Evolutionary conservation across 2,329 filamentous ascomycete species (phyloP), one percentile per base, ranked within the genome.

Genomic region (Claviceps maximensis): DNA sequence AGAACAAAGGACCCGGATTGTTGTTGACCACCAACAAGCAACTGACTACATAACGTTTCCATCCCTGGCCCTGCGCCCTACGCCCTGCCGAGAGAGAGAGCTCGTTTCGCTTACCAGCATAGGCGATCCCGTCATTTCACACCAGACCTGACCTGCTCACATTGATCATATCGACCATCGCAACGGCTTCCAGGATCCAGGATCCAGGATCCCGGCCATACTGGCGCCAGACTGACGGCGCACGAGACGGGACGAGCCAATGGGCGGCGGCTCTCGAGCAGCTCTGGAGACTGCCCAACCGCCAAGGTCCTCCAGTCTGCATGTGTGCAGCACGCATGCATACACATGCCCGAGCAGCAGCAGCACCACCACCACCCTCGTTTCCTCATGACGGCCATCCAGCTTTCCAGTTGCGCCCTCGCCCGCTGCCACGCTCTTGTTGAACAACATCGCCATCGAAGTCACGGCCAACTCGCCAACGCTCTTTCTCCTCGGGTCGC

Each of bases 351-450:
- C 31, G 7, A 2, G 9, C 31, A 10, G 8, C 31, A 33, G 31
- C 33, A 4, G 33, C 12, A 15, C 13, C 31, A 13, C 7, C 31
- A 33, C 31, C 45, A 53, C 50, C 45, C 27, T 47, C 45, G 42
- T 51, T 62, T 57, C 58, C 63, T 62, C 71, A 78, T 78, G 75
- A 74, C 70, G 61, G 67, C 65, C 61, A 71, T 70, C 62, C 68
- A 75, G 56, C 62, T 76, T 54, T 67, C 69, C 63, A 66, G 74
- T 58, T 77, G 74, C 63, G 69, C 71, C 62, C 64, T 69, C 59
- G 70, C 73, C 64, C 69, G 71, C 61, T 72, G 67, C 62, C 71
- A 71, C 60, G 67, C 66, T 65, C 61, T 69, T 64, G 66, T 75
- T 62, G 62, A 74, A 67, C 70, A 75, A 58, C 66, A 70, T 55